Percentiles rank a stretch among this genome's conserved stretches.
Conservation (phyloP, 805 yeast genomes). For the Barnettozyma sucrosica region DNA sequence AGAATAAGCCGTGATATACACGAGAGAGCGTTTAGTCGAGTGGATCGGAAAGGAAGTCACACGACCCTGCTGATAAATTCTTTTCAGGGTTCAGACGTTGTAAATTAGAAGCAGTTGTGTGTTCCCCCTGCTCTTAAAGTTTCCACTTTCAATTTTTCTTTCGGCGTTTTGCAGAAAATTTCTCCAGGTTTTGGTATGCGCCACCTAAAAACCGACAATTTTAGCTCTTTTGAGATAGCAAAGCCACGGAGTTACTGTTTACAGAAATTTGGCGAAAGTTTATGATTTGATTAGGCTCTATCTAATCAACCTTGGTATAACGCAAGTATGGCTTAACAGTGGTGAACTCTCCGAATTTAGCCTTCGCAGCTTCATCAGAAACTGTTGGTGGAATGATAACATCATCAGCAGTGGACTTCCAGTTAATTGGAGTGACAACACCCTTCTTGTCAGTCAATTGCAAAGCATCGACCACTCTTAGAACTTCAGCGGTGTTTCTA, state of each 20-base stretch:
- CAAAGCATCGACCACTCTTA: slow-evolving; percentile 84
- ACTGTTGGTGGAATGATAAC: slow-evolving; percentile 89
- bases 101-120: background rate
- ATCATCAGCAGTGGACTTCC: slow-evolving; percentile 80
- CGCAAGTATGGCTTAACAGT: slow-evolving; percentile 90
- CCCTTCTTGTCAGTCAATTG: slow-evolving; percentile 80
- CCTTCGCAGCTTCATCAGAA: slow-evolving; percentile 69
- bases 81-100: background rate
- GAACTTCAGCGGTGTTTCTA: slow-evolving; percentile 87
- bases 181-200: slow-evolving; percentile 6
- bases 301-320: slow-evolving; percentile 41
- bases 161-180: background rate
- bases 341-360: slow-evolving; percentile 80
- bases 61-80: background rate
- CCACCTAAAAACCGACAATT: background rate
- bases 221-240: too few relatives aligned
- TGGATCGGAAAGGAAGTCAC: background rate
- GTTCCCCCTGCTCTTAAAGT: slow-evolving; percentile 1
- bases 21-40: background rate
- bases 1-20: background rate
- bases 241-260: background rate
- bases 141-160: slow-evolving; percentile 3
- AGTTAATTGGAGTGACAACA: slow-evolving; percentile 86
- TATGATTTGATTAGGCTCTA: background rate
- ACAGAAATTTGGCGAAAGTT: background rate